These are phyloP conservation scores for Phylloboletellus chloephorus DNA, from an alignment of 1,284 basidiomycete species.

Conservation along the genomic window DNA sequence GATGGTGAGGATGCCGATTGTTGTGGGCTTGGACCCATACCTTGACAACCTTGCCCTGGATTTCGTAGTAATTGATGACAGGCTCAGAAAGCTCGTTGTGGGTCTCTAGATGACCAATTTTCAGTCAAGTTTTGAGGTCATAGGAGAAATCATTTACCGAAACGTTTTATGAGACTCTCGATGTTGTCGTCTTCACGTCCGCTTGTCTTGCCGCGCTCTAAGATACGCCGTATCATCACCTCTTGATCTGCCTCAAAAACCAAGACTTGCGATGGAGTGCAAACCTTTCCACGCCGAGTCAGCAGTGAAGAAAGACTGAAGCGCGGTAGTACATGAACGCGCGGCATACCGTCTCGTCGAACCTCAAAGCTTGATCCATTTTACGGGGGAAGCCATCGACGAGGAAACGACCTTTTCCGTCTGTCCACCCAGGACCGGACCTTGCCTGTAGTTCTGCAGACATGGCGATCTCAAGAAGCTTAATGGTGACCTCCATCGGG, in stretches of 20 bases:
- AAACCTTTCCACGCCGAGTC: constrained; percentile 47
- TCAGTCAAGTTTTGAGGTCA: constrained; percentile 1
- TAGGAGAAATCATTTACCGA: constrained; percentile 52
- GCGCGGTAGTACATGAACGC: background rate
- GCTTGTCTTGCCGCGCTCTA: constrained; percentile 90
- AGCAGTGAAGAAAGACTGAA: background rate
- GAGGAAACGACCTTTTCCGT: constrained; percentile 82
- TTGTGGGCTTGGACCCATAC: constrained; percentile 1
- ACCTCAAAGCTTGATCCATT: constrained; percentile 95
- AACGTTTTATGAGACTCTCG: constrained; percentile 95
- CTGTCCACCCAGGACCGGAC: constrained; percentile 57
- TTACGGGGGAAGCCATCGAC: constrained; percentile 94
- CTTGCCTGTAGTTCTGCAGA: constrained; percentile 49
- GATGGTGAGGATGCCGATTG: constrained; percentile 2
- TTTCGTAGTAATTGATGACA: constrained; percentile 84
- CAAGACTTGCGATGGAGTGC: constrained; percentile 73
- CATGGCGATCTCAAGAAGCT: constrained; percentile 95
- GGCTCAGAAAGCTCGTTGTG: constrained; percentile 95
- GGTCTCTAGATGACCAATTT: constrained; percentile 51
- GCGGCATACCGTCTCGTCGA: constrained; percentile 76
- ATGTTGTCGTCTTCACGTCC: constrained; percentile 93
- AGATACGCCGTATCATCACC: constrained; percentile 80
- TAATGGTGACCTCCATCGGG: constrained; percentile 95
- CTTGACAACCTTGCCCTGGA: constrained; percentile 71
- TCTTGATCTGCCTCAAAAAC: constrained; percentile 86